Evolutionary conservation across 1,139 yeast genomes (phyloP).

Genomic region (Blastobotrys arbuscula): DNA sequence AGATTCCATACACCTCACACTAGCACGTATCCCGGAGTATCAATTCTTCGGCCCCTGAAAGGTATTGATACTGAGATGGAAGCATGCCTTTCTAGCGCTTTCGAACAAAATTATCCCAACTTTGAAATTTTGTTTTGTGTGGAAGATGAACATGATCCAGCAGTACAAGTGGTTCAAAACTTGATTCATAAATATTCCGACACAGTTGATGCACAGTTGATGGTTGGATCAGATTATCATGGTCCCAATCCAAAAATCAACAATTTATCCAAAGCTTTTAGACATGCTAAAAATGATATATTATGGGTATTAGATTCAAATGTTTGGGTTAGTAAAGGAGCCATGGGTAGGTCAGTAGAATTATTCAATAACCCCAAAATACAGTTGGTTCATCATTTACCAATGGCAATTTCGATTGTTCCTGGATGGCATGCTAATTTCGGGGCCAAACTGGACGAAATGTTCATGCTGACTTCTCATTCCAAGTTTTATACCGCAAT

Average conservation of each 20-base stretch:
- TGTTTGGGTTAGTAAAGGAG: conserved; percentile 68
- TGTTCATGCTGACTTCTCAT: conserved; percentile 79
- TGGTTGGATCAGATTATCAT: conserved; percentile 46
- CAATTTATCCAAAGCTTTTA: conserved; percentile 74
- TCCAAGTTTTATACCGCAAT: conserved; percentile 77
- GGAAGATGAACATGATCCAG: conserved; percentile 58
- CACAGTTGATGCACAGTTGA: conserved; percentile 49
- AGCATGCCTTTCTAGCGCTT: conserved; percentile 61
- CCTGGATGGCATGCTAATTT: conserved; percentile 30
- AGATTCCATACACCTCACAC: conserved; percentile 1
- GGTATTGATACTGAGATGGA: conserved; percentile 77
- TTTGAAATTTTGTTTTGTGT: conserved; percentile 74
- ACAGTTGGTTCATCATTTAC: conserved; percentile 75
- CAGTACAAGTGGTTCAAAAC: conserved; percentile 50
- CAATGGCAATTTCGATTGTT: conserved; percentile 49
- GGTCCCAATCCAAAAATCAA: conserved; percentile 92
- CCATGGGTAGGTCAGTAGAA: conserved; percentile 60
- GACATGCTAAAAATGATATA: conserved; percentile 61
- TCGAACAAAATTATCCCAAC: conserved; percentile 64
- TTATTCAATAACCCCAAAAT: conserved; percentile 47
- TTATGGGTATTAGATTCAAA: conserved; percentile 88
- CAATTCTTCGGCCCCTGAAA: conserved; percentile 75
- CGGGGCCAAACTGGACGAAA: conserved; percentile 78
- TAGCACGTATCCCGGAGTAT: conserved; percentile 46
- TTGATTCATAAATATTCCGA: conserved; percentile 52